Conservation (phyloP, 352 stramenopile genomes). For the Globisporangium solare region DNA sequence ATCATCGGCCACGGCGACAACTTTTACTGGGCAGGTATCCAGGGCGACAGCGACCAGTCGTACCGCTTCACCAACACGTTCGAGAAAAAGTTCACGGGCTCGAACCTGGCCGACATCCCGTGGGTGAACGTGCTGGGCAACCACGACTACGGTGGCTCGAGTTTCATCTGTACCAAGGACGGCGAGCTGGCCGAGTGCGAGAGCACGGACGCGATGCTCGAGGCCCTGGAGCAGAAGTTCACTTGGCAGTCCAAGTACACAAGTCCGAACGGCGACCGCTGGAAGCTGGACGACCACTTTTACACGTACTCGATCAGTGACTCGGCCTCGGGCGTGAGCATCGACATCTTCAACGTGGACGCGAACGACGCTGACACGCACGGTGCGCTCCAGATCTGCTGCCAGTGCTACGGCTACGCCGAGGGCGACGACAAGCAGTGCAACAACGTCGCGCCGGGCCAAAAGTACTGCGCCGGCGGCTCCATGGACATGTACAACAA, state of each 20-base stretch:
- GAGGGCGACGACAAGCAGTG: slow-evolving; percentile 43
- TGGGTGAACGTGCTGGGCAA: slow-evolving; percentile 87
- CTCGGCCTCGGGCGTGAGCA: slow-evolving; percentile 46
- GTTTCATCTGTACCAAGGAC: slow-evolving; percentile 62
- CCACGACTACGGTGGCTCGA: slow-evolving; percentile 80
- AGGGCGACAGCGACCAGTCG: slow-evolving; percentile 41
- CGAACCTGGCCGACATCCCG: slow-evolving; percentile 49
- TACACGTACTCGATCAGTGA: slow-evolving; percentile 70
- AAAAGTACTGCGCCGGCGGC: slow-evolving; percentile 49
- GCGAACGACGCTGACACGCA: slow-evolving; percentile 71
- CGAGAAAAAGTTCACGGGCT: slow-evolving; percentile 61
- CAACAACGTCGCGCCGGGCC: slow-evolving; percentile 42
- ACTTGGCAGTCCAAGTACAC: slow-evolving; percentile 69
- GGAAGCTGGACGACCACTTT: slow-evolving; percentile 80
- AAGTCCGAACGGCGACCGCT: slow-evolving; percentile 75
- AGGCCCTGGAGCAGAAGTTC: slow-evolving; percentile 63
- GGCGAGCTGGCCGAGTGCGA: slow-evolving; percentile 39
- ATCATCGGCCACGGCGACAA: slow-evolving; percentile 72
- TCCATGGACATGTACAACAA: slow-evolving; percentile 49
- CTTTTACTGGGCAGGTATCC: slow-evolving; percentile 79
- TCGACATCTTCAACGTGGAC: slow-evolving; percentile 87
- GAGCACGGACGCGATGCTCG: slow-evolving; percentile 35
- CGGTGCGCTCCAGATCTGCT: slow-evolving; percentile 68
- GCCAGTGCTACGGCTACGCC: slow-evolving; percentile 79
- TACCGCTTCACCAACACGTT: slow-evolving; percentile 79